These are phyloP conservation scores for Sporothrix euskadiensis DNA, from an alignment of 2,329 filamentous ascomycete species.

Conservation along the genomic window DNA sequence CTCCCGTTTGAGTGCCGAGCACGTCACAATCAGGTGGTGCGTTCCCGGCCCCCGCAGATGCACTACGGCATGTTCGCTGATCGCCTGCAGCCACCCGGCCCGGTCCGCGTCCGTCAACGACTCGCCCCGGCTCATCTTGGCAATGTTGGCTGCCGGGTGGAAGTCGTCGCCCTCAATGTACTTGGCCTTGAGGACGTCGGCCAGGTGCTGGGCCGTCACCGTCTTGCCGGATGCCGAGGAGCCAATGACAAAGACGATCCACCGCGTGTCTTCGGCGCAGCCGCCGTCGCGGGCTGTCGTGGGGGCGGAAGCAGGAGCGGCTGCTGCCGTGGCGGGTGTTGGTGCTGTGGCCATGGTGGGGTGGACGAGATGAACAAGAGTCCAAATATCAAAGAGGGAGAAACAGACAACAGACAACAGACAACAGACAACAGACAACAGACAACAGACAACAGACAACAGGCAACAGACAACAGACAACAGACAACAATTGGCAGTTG, in stretches of 20 bases:
- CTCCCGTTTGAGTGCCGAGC: conserved; percentile 75
- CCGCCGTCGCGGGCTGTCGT: conserved; percentile 17
- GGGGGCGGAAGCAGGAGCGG: neutral
- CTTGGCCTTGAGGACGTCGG: conserved; percentile 51
- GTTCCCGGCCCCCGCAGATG: conserved; percentile 44
- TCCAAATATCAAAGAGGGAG: neutral
- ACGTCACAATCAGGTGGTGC: conserved; percentile 69
- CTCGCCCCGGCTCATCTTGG: conserved; percentile 70
- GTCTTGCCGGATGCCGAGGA: conserved; percentile 64
- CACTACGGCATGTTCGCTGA: conserved; percentile 52
- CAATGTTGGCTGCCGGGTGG: conserved; percentile 63
- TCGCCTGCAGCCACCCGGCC: conserved; percentile 71
- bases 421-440: too few relatives aligned
- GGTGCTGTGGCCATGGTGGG: conserved; percentile 8
- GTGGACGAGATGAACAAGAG: neutral
- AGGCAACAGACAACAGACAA: too few relatives aligned
- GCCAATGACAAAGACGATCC: conserved; percentile 63
- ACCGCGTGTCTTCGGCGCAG: conserved; percentile 35
- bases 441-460: too few relatives aligned
- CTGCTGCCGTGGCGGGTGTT: neutral
- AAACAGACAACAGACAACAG: too few relatives aligned
- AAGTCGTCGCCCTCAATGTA: conserved; percentile 66
- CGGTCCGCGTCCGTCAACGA: conserved; percentile 73
- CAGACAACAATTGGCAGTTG: neutral
- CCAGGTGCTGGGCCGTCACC: conserved; percentile 56